Conservation (phyloP, 2,329 filamentous ascomycete species). For the Clonostachys solani region DNA sequence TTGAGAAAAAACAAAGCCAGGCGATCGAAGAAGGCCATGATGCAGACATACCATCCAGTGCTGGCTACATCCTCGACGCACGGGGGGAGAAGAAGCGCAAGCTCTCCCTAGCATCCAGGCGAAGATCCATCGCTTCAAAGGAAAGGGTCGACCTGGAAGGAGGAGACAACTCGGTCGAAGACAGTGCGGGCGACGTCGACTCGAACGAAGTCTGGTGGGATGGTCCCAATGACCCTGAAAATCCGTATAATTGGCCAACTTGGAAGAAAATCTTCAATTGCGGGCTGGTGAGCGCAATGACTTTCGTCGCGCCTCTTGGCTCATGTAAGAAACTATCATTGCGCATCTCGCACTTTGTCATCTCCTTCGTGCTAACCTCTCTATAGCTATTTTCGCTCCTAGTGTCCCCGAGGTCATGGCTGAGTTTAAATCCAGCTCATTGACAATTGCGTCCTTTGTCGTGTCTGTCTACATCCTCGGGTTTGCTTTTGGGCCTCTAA, state of each 20-base stretch:
- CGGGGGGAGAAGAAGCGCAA: too few species aligned
- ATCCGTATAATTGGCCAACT: background rate
- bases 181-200: background rate
- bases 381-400: background rate
- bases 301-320: background rate
- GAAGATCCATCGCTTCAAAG: too few species aligned
- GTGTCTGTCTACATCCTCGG: slow-evolving; percentile 39
- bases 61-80: too few species aligned
- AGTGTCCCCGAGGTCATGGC: slow-evolving; percentile 29
- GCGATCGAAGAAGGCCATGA: too few species aligned
- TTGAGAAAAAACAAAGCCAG: too few species aligned
- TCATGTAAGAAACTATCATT: background rate
- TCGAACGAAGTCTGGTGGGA: background rate
- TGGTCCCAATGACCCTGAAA: background rate
- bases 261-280: background rate
- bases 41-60: too few species aligned
- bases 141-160: too few species aligned
- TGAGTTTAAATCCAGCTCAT: slow-evolving; percentile 41
- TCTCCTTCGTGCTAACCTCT: background rate
- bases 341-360: background rate
- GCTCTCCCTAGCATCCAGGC: too few species aligned
- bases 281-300: background rate
- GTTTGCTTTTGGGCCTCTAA: slow-evolving; percentile 46
- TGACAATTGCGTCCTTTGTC: slow-evolving; percentile 35
- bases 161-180: too few species aligned